Evolutionary conservation across 2,329 filamentous ascomycete species (phyloP), one percentile per base, ranked within the genome.

Genomic region (Trichoderma sp.): DNA sequence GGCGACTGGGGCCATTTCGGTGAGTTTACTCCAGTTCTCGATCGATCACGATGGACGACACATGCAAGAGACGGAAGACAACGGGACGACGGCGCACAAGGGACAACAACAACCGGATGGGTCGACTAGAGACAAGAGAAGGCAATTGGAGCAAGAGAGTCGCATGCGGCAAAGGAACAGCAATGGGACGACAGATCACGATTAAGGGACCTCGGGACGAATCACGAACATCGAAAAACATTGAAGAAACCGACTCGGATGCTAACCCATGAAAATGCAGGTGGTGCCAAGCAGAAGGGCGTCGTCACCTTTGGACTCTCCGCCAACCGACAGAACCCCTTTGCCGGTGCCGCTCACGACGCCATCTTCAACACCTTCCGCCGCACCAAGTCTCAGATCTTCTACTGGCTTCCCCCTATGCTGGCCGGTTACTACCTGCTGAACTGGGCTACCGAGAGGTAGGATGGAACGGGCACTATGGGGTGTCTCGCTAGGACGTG

Each of bases 291-390:
- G 78, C 86, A 89, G 77, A 87, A 83, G 77, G 87, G 87, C 67
- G 85, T 89, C 72, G 77, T 87, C 74, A 80, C 81, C 74, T 98
- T 96, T 81, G 85, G 89, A 71, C 77, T 99, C 71, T 89, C 91
- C 72, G 81, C 90, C 71, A 98, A 99, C 86, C 90, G 91, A 77
- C 94, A 97, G 83, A 89, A 91, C 75, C 91, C 93, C 69, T 85
- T 96, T 71, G 92, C 92, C 69, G 92, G 91, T 73, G 83, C 89
- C 67, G 79, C 85, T 70, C 82, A 94, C 79, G 90, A 89, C 71
- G 94, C 93, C 75, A 81, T 98, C 83, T 98, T 98, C 89, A 99
- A 99, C 87, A 89, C 88, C 73, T 96, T 90, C 86, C 89, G 95
- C 79, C 88, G 95, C 74, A 91, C 90, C 81, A 89, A 88, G 78